Percentiles rank a stretch among this genome's conserved stretches.
phyloP scores from a whole-genome alignment of 768 basidiomycete species.

The Nidularia sp. region DNA sequence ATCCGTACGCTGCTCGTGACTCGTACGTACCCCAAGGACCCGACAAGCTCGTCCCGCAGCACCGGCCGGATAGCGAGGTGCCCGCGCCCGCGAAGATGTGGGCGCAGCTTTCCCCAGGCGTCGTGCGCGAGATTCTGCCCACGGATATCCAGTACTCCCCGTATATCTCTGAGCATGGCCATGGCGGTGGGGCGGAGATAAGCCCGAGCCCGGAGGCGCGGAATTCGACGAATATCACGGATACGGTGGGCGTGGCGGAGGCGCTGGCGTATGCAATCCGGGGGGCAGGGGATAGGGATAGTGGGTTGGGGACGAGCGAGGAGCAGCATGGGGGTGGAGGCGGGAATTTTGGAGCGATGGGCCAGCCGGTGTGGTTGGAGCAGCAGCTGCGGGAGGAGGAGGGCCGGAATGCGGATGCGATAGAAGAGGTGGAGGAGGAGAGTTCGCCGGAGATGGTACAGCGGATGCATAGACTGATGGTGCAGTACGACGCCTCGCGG shows the following conservation, averaged over 20 bases:
- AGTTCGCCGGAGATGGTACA: conserved; percentile 5
- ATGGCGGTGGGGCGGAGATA: conserved; percentile 9
- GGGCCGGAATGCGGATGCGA: not conserved
- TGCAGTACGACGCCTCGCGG: conserved; percentile 29
- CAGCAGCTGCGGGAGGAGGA: conserved; percentile 3
- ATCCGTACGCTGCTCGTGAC: conserved; percentile 37
- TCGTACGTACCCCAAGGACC: conserved; percentile 27
- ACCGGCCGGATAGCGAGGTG: conserved; percentile 30
- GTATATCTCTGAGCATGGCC: conserved; percentile 16
- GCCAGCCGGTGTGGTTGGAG: conserved; percentile 2
- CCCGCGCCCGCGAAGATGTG: conserved; percentile 46
- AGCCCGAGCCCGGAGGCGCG: not conserved
- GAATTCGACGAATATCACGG: conserved; percentile 31
- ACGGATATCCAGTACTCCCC: conserved; percentile 47
- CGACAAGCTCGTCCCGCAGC: conserved; percentile 24
- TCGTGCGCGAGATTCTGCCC: conserved; percentile 40
- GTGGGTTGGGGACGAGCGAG: conserved; percentile 46
- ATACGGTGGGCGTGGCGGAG: conserved; percentile 60
- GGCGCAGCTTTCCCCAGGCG: conserved; percentile 42
- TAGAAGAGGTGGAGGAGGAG: conserved; percentile 2
- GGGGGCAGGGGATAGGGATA: conserved; percentile 26
- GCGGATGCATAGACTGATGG: conserved; percentile 21
- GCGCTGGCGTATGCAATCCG: conserved; percentile 47
- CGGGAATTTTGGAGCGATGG: not conserved
- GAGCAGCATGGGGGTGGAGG: conserved; percentile 14